Evolutionary conservation across 2,329 filamentous ascomycete species (phyloP), one percentile per base, ranked within the genome.

Genomic region (Pseudonectria buxi): DNA sequence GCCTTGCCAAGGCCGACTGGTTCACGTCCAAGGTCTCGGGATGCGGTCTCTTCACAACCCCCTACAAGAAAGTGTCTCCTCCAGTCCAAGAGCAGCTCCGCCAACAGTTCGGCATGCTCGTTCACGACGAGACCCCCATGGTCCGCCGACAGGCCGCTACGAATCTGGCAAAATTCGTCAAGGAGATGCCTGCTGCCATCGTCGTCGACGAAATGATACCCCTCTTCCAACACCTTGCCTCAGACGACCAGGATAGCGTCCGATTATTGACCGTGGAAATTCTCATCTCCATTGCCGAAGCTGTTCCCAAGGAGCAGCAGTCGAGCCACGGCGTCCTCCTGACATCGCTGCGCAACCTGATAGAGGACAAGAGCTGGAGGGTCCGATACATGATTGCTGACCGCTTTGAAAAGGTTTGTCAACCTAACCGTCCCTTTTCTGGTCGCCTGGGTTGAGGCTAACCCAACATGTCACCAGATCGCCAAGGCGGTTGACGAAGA

Each of bases 361-460:
- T 98, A 66, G 92, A 95, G 56, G 92, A 98, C 63, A 98, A 96
- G 78, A 96, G 92, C 69, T 98, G 92, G 92, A 81, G 92, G 57
- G 92, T 98, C 41, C 80, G 92, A 60, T 98, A 96, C 65, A 98
- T 98, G 92, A 92, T 98, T 53, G 92, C 92, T 32, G 92, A 98
- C 64, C 80, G 88, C 59, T 98, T 95, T 57, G 92, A 98, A 65
- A 95, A 96, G 83, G 87, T 87, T 57, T 32, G 57, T 34, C 35
- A 25, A 2, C 14, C 7, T 12, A 10, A 24, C 7, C 29, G 10
- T 24, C 6, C 6, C 10, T 4, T 29, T 13, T 13, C 9, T 11
- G 14, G 13, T 35, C 18, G 28, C 40, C 11, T 46, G 40, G n/a
- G 34, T 36, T 16, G 4, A 25, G 24, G 32, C 14, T 30, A 14